Conservation (phyloP, 2,329 filamentous ascomycete genomes). For the Epichloe bromicola region DNA sequence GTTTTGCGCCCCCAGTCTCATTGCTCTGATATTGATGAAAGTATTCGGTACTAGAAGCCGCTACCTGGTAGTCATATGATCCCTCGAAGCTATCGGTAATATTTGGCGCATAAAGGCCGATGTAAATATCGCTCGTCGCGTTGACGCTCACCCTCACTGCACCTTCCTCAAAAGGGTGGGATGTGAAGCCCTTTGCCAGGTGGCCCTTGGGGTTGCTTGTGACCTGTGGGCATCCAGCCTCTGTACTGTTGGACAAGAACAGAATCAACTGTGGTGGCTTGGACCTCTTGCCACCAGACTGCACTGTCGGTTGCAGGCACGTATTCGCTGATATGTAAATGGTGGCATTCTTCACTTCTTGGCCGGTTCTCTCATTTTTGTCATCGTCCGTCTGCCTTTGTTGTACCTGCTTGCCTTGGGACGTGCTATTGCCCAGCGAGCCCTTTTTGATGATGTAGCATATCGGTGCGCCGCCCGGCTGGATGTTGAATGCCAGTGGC, state of each 20-base stretch:
- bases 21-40: slow-evolving; percentile 52
- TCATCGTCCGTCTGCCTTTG: not conserved
- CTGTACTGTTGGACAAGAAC: slow-evolving; percentile 52
- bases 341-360: slow-evolving; percentile 17
- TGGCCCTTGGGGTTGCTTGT: slow-evolving; percentile 11
- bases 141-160: slow-evolving; percentile 53
- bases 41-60: slow-evolving; percentile 64
- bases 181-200: slow-evolving; percentile 18
- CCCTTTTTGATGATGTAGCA: slow-evolving; percentile 23
- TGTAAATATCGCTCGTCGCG: slow-evolving; percentile 55
- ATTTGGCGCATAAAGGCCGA: slow-evolving; percentile 62
- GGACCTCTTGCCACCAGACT: slow-evolving; percentile 1
- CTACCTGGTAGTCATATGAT: slow-evolving; percentile 68
- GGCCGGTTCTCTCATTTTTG: not conserved
- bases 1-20: slow-evolving; percentile 29
- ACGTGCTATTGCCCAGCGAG: slow-evolving; percentile 13
- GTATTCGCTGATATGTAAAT: slow-evolving; percentile 81
- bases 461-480: slow-evolving; percentile 43
- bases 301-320: slow-evolving; percentile 55
- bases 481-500: slow-evolving; percentile 44
- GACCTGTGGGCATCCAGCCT: slow-evolving; percentile 16
- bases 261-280: slow-evolving; percentile 60
- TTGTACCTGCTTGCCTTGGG: slow-evolving; percentile 1
- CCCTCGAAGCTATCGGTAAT: slow-evolving; percentile 46
- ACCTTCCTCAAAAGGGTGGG: slow-evolving; percentile 45